Evolutionary conservation across 1,139 yeast genomes (phyloP).

Genomic region (Geotrichum phurueaensis): DNA sequence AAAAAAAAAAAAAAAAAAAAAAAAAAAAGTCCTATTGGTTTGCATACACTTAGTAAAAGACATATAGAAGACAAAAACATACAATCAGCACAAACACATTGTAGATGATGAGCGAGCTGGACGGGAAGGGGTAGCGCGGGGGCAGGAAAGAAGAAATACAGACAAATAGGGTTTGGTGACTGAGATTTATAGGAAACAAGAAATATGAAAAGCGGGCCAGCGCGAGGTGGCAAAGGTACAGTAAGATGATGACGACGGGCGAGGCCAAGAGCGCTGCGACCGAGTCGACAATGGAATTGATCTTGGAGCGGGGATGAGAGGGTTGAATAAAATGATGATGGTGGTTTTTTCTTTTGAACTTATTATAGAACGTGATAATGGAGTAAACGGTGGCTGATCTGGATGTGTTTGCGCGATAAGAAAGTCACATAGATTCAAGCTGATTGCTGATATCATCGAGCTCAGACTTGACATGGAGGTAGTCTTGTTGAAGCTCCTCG

Average conservation of each 20-base stretch:
- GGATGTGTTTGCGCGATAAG: background rate
- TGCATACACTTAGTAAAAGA: background rate
- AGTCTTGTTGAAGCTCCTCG: conserved; percentile 80
- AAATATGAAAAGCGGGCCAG: background rate
- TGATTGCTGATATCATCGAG: conserved; percentile 91
- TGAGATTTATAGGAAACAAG: background rate
- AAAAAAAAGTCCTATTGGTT: background rate
- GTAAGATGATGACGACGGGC: background rate
- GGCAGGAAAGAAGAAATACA: background rate
- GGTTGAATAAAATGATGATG: background rate
- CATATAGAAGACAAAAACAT: background rate
- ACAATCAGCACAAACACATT: background rate
- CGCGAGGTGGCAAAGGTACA: background rate
- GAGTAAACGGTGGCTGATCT: background rate
- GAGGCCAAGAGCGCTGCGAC: background rate
- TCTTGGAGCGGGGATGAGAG: background rate
- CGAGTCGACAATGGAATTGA: background rate
- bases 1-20: background rate
- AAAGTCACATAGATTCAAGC: conserved; percentile 65
- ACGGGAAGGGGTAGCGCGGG: background rate
- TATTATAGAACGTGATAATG: background rate
- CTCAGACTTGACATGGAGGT: conserved; percentile 79
- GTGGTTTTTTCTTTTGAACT: background rate
- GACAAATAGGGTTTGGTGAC: background rate
- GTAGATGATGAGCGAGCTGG: conserved; percentile 1